Evolutionary conservation across 305 asterid genomes (phyloP), one percentile per base, ranked within the genome.

Genomic region (Salvia sclarea): DNA sequence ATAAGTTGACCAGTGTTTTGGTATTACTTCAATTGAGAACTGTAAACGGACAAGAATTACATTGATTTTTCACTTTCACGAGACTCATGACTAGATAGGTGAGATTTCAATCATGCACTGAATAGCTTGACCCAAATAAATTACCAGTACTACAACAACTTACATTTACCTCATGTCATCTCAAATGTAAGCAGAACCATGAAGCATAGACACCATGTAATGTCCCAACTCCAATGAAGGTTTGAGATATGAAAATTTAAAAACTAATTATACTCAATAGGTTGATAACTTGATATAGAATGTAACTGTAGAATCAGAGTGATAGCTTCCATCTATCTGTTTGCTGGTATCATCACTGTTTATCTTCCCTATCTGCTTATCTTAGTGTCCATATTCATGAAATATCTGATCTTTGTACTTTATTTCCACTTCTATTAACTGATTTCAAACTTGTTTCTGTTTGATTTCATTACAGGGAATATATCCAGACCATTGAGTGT

Each of bases 401-500:
- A 68, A 22, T 2, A 18, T 37, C 35, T 52, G 31, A 50, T 37
- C 25, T 43, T 58, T 61, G 20, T 49, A 35, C n/a, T 53, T 33
- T 5, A 0, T 66, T 58, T 69, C 61, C 24, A 3, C 66, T 21
- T 55, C 58, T 55, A 43, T 14, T 60, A 31, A 73, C 50, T 17
- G 20, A 37, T 56, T 60, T 35, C 45, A 40, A 21, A 61, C 69
- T 28, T 55, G 17, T 60, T 49, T 67, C 40, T 11, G 48, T 77
- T 76, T 77, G 67, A 64, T 74, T 60, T 22, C 61, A 74, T 50
- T 75, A 48, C 94, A 92, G 98, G 95, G 83, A 84, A 73, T 74
- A 70, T 55, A 66, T 86, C 81, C 85, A 81, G 81, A 89, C 91
- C 69, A 76, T 82, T 72, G 91, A 82, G 74, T 79, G 75, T 71